Base-by-base conservation (phyloP, 441 rosid species). In the Erysimum cheiri region DNA sequence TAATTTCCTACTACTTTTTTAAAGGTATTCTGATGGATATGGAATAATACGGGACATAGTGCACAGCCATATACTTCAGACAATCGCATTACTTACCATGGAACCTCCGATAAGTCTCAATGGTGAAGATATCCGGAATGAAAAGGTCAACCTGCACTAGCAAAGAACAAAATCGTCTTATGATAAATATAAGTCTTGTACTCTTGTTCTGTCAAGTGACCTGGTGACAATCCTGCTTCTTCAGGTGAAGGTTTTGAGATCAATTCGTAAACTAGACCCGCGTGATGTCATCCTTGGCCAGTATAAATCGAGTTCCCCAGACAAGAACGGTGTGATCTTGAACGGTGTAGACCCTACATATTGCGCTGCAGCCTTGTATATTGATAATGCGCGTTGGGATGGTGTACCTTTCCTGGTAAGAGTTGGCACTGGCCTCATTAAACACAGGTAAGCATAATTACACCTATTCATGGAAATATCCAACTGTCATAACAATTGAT, bases 301-400 rank as follows among this genome's bases (percentile, higher is more conserved):
- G 75, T 90, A 84, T 62, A 87, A 83, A 81, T 79, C 82, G 59
- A 77, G 81, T 73, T 77, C 81, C 28, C 78, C 50, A 31, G 87
- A 81, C 36, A 78, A 83, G 71, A 70, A 74, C 50, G 81, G 77
- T 39, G 80, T 81, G 39, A 64, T 70, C 50, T 52, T 74, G 69
- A 78, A 76, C 67, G 78, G 78, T 69, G 63, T 72, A 72, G 85
- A 87, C n/a, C 95, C 96, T 6, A 90, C 93, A 2, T 88, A 53
- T 67, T 88, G 86, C 53, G 91, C 92, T 70, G 90, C 91, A 70
- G 89, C 93, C 36, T 63, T 92, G 33, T 85, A 75, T 80, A 86
- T 92, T 19, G 91, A 88, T 66, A 90, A 88, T 88, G 90, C 91
- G 52, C 89, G 95, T 37, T 92, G 98, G 98, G 98, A 90, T 59